phyloP scores from a whole-genome alignment of 1,284 basidiomycete genomes.

The Ustilago trichophora region DNA sequence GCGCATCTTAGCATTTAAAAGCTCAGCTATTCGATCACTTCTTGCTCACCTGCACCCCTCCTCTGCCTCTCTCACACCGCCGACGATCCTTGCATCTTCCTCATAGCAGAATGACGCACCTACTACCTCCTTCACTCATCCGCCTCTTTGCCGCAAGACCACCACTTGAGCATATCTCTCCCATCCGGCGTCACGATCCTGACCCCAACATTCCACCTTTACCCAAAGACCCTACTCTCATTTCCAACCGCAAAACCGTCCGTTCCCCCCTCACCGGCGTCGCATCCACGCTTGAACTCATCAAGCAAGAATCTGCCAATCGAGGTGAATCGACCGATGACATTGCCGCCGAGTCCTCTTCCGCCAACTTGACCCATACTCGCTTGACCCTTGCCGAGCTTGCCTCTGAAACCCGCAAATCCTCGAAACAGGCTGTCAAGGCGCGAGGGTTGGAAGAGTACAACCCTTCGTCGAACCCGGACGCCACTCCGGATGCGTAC shows the following conservation, averaged over 20 bases:
- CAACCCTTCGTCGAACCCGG: conserved; percentile 87
- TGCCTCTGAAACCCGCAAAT: conserved; percentile 35
- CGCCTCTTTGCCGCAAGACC: conserved; percentile 63
- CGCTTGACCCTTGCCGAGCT: conserved; percentile 51
- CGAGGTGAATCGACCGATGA: conserved; percentile 57
- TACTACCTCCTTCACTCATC: conserved; percentile 61
- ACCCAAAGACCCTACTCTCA: conserved; percentile 14
- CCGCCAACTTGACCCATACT: conserved; percentile 34
- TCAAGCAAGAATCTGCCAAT: conserved; percentile 56
- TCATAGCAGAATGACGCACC: conserved; percentile 61
- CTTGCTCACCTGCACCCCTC: too few relatives aligned
- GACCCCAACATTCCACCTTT: conserved; percentile 42
- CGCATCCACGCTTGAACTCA: conserved; percentile 51
- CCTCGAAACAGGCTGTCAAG: conserved; percentile 29
- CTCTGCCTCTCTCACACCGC: too few relatives aligned
- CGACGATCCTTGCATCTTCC: too few relatives aligned
- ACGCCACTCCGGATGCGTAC: conserved; percentile 96
- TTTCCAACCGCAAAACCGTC: conserved; percentile 24
- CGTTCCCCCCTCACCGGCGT: conserved; percentile 55
- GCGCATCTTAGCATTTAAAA: too few relatives aligned
- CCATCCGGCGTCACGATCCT: conserved; percentile 40
- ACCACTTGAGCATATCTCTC: conserved; percentile 46
- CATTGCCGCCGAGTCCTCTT: conserved; percentile 31
- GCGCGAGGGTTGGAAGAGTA: conserved; percentile 64
- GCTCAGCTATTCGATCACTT: too few relatives aligned